Base-by-base conservation (phyloP, 495 filamentous ascomycete species). In the Thermothielavioides terrestris region DNA sequence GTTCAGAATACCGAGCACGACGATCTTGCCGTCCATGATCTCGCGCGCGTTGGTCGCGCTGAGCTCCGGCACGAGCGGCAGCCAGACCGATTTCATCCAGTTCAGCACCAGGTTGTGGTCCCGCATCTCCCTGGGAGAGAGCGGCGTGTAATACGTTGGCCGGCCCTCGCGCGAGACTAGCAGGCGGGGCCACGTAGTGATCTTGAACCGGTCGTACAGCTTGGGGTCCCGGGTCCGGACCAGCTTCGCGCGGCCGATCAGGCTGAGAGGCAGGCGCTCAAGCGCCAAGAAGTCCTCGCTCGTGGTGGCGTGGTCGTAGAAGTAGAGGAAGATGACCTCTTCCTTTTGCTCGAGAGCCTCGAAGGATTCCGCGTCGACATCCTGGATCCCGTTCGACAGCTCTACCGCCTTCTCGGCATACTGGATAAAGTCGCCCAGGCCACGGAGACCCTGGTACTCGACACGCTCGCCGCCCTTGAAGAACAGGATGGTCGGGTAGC, bases 11-110 rank as follows among this genome's bases (percentile, higher is more conserved):
- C 87, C 94, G 14, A 98, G 79, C 1, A 98, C 92, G 23, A 97
- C 92, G 27, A 85, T 81, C 65, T 89, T 89, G 48, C 86, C 86
- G 59, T 89, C 81, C 89, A 97, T 96, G 53, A 98, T 86, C 66
- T 97, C 88, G 41, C 80, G 78, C 1, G 92, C 88, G 63, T 98
- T 98, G 20, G 84, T 80, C 20, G 86, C 88, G 0, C 87, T 94
- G 22, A 98, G 78, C 62, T 98, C 92, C 3, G 92, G 92, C 15
- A 98, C 88, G 46, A 98, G 91, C n/a, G 92, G 92, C 27, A 95
- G 76, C 94, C 94, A 98, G 20, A 94, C 88, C 17, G 80, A 85
- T 53, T 84, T 84, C 91, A 97, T 96, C 92, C 92, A 98, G 49
- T 73, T 73, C 2, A 95, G 77, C 15, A 98, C 77, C 60, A 83